Evolutionary conservation across 2,329 filamentous ascomycete genomes (phyloP), one percentile per base, ranked within the genome.

Genomic region (Calonectria pteridis): DNA sequence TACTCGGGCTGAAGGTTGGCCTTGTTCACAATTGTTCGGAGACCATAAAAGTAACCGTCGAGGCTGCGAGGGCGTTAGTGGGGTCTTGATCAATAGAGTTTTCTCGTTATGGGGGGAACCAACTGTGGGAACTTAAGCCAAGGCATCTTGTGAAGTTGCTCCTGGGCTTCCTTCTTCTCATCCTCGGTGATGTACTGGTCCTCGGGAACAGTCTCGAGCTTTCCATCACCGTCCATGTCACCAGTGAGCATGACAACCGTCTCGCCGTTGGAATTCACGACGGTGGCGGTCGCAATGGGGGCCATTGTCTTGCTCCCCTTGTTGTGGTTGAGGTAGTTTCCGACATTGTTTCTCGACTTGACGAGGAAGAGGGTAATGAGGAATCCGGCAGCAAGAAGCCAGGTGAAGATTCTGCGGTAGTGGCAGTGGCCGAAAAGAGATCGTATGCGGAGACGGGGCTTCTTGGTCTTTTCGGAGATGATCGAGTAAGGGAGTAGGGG

Each of bases 1-100:
- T 95, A 98, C 82, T 98, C 95, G 0, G 94, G 90, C 18, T 89
- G 85, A 76, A 96, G 94, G 10, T 92, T 86, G 11, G 87, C 84
- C 62, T 90, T 87, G 31, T 89, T 86, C 2, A 95, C 92, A 71
- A 98, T 83, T 0, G 91, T 91, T 77, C 93, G 91, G 69, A 98
- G 88, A 6, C 95, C 95, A 50, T 93, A 92, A 83, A 94, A 95
- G 82, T 96, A 98, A 55, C 93, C 90, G 77, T 93, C 92, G 69
- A 98, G 91, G 78, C 96, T 97, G 75, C 18, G 9, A 37, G 40
- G 26, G 50, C 50, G 65, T 81, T 78, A 80, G 79, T 55, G 28
- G 64, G 26, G 37, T 4, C 50, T 35, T 2, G 7, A 65, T 67
- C 40, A 31, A 29, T 11, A 16, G n/a, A 37, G 35, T 7, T 4